These are phyloP conservation scores for Neocucurbitaria cava DNA, from an alignment of 2,329 filamentous ascomycete genomes.

Conservation along the genomic window DNA sequence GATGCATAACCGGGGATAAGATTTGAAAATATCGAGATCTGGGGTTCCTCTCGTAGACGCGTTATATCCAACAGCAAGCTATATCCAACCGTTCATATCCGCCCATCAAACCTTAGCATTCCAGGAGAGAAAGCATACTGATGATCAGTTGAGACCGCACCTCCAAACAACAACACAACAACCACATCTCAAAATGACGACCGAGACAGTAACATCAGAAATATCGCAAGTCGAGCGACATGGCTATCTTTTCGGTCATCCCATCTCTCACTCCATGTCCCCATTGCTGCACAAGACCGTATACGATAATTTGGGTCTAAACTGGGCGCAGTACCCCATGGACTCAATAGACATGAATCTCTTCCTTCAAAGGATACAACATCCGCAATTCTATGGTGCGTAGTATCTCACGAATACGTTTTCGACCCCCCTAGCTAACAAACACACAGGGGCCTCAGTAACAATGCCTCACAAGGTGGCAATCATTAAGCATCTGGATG, in stretches of 20 bases:
- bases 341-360: constrained; percentile 54
- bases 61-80: not conserved
- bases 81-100: not conserved
- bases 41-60: not conserved
- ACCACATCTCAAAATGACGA: constrained; percentile 18
- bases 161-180: not conserved
- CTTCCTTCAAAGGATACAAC: constrained; percentile 58
- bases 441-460: constrained; percentile 66
- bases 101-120: not conserved
- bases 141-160: not conserved
- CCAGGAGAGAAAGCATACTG: not conserved
- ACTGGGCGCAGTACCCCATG: constrained; percentile 61
- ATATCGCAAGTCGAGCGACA: constrained; percentile 49
- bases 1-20: not conserved
- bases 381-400: constrained; percentile 68
- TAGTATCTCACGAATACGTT: not conserved
- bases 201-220: constrained; percentile 17
- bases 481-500: constrained; percentile 76
- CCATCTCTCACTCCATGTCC: constrained; percentile 64
- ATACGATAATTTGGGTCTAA: constrained; percentile 58
- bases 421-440: not conserved
- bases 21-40: not conserved
- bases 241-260: constrained; percentile 65
- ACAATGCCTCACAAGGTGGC: constrained; percentile 87
- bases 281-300: constrained; percentile 63